phyloP scores from a whole-genome alignment of 305 asterid genomes.

The Striga hermonthica region DNA sequence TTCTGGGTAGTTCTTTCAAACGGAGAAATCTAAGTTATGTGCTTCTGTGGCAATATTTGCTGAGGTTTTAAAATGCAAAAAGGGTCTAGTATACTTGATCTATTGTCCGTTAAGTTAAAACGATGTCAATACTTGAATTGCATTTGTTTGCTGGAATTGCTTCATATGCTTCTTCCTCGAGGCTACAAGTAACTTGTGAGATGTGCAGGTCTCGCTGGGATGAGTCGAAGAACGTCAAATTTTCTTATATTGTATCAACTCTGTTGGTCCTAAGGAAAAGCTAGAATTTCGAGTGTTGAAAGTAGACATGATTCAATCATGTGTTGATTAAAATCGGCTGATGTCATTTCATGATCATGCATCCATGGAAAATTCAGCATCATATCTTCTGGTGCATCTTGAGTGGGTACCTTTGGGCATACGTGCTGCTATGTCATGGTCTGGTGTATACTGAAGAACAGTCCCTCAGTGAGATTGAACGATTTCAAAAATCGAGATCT shows the following conservation, averaged over 20 bases:
- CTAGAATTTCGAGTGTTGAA: slow-evolving; percentile 16
- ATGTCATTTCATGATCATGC: slow-evolving; percentile 51
- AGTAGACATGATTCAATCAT: slow-evolving; percentile 32
- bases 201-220: slow-evolving; percentile 22
- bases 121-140: slow-evolving; percentile 26
- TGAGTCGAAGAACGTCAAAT: slow-evolving; percentile 14
- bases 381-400: slow-evolving; percentile 63
- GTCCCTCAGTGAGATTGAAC: slow-evolving; percentile 30
- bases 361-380: slow-evolving; percentile 41
- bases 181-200: slow-evolving; percentile 19
- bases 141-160: slow-evolving; percentile 34
- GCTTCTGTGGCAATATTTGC: too few relatives aligned
- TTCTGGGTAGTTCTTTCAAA: neutral
- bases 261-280: slow-evolving; percentile 26
- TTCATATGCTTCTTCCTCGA: slow-evolving; percentile 19
- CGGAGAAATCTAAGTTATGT: too few relatives aligned
- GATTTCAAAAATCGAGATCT: slow-evolving; percentile 32
- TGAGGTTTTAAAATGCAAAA: too few relatives aligned
- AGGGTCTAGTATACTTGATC: neutral
- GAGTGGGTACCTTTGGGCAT: slow-evolving; percentile 48
- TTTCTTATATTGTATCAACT: slow-evolving; percentile 28
- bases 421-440: slow-evolving; percentile 38
- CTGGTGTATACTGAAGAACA: slow-evolving; percentile 37
- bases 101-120: slow-evolving; percentile 13
- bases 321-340: slow-evolving; percentile 36